These are phyloP conservation scores for Rasamsonia emersonii DNA, from an alignment of 2,329 filamentous ascomycete genomes.

Conservation along the genomic window DNA sequence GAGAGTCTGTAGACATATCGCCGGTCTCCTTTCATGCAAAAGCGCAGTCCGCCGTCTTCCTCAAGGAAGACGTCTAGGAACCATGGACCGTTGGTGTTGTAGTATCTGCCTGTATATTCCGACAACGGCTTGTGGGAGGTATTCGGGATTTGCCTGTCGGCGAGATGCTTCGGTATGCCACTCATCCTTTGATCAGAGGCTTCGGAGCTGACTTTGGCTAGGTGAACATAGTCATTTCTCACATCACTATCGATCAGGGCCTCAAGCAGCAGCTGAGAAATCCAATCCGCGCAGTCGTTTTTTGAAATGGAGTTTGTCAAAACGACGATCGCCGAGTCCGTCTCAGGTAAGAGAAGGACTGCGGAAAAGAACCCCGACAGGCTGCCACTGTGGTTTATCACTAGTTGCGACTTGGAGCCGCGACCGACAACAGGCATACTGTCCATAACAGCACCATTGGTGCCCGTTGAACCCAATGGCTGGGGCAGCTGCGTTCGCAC, in stretches of 20 bases:
- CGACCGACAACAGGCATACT: not conserved
- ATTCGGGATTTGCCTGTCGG: not conserved
- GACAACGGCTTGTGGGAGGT: conserved; percentile 8
- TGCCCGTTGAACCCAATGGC: not conserved
- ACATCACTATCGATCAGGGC: not conserved
- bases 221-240: not conserved
- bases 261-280: not conserved
- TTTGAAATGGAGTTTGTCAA: not conserved
- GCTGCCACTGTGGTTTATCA: not conserved
- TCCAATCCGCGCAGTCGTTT: conserved; percentile 2
- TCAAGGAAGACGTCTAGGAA: too few species aligned
- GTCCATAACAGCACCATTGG: not conserved
- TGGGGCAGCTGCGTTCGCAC: not conserved
- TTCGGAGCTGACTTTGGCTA: not conserved
- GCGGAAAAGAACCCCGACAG: not conserved
- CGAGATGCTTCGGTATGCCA: not conserved
- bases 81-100: too few species aligned
- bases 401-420: not conserved
- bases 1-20: too few species aligned
- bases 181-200: not conserved
- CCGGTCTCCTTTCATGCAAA: too few species aligned
- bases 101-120: conserved; percentile 10
- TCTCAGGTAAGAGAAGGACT: not conserved
- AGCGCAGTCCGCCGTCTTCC: too few species aligned
- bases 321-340: not conserved